These are phyloP conservation scores for Peronospora belbahrii DNA, from an alignment of 352 stramenopile species.

Conservation along the genomic window DNA sequence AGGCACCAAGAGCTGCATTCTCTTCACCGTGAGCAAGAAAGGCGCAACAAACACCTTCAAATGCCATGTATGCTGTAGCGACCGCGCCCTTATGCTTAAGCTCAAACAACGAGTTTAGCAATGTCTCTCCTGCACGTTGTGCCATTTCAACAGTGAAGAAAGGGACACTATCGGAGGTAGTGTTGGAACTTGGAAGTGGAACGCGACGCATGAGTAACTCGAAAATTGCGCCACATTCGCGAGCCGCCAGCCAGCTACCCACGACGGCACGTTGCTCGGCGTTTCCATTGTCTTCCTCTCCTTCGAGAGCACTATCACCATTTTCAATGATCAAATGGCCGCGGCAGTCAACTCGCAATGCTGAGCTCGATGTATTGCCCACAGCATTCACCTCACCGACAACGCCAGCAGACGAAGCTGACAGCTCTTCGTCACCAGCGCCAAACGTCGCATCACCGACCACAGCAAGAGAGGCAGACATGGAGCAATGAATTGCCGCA, in stretches of 20 bases:
- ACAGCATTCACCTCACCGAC: conserved; percentile 61
- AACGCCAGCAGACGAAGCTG: conserved; percentile 51
- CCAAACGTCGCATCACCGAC: conserved; percentile 70
- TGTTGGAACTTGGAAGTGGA: conserved; percentile 30
- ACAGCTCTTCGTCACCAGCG: conserved; percentile 51
- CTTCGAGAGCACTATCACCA: conserved; percentile 19
- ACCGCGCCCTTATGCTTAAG: conserved; percentile 87
- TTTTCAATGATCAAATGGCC: conserved; percentile 70
- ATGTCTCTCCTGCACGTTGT: conserved; percentile 49
- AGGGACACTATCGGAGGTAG: conserved; percentile 6
- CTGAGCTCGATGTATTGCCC: conserved; percentile 38
- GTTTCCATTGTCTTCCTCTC: conserved; percentile 40
- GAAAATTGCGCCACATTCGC: conserved; percentile 74
- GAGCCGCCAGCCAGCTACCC: conserved; percentile 79
- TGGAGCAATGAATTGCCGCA: conserved; percentile 41
- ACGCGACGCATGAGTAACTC: conserved; percentile 64
- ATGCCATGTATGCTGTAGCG: conserved; percentile 70
- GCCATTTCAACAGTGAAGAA: conserved; percentile 53
- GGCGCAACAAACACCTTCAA: conserved; percentile 79
- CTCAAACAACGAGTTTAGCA: conserved; percentile 78
- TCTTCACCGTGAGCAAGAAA: conserved; percentile 60
- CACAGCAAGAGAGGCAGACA: conserved; percentile 57
- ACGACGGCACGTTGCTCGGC: conserved; percentile 73
- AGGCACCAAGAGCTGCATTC: conserved; percentile 37
- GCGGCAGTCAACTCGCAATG: conserved; percentile 67